A percentile compares a stretch with the other conserved stretches of the same genome.
Conservation (phyloP, 73 alveolate species). For the Effrenium voratum region DNA sequence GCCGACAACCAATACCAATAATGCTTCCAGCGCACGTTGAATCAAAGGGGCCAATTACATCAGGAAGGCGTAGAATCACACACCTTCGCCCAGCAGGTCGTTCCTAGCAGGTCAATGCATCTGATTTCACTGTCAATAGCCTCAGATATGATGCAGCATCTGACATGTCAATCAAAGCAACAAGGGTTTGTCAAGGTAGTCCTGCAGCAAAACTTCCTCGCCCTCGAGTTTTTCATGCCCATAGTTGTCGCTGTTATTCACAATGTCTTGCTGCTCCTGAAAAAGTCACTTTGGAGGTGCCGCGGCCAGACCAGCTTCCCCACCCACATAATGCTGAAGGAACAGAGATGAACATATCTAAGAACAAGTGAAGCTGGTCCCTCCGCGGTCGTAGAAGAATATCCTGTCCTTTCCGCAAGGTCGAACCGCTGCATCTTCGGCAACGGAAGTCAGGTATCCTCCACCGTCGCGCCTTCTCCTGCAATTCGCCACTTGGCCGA, state of each 20-base stretch:
- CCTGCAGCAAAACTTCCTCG: conserved; percentile 42
- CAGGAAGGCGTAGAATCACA: conserved; percentile 69
- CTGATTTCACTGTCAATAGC: not conserved
- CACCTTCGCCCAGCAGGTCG: conserved; percentile 38
- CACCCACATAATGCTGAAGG: too few relatives aligned
- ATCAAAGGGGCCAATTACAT: conserved; percentile 78
- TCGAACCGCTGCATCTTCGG: conserved; percentile 29
- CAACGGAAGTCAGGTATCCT: conserved; percentile 34
- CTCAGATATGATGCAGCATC: not conserved
- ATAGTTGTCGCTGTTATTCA: conserved; percentile 60
- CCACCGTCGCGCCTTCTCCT: not conserved
- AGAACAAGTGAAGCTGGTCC: too few relatives aligned
- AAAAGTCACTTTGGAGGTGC: too few relatives aligned
- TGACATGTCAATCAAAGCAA: not conserved
- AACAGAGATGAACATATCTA: too few relatives aligned
- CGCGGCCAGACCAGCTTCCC: too few relatives aligned
- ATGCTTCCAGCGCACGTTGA: conserved; percentile 48
- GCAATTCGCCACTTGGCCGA: too few relatives aligned
- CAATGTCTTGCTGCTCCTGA: conserved; percentile 82
- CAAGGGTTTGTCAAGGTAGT: not conserved
- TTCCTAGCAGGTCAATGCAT: not conserved
- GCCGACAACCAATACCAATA: too few relatives aligned
- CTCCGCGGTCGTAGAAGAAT: too few relatives aligned
- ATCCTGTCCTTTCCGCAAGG: conserved; percentile 54
- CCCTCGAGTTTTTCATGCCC: conserved; percentile 77